Percentiles rank a stretch among this genome's conserved stretches.
Evolutionary conservation across 148 eudicot genomes (phyloP).

Genomic region (Rhododendron vialii): DNA sequence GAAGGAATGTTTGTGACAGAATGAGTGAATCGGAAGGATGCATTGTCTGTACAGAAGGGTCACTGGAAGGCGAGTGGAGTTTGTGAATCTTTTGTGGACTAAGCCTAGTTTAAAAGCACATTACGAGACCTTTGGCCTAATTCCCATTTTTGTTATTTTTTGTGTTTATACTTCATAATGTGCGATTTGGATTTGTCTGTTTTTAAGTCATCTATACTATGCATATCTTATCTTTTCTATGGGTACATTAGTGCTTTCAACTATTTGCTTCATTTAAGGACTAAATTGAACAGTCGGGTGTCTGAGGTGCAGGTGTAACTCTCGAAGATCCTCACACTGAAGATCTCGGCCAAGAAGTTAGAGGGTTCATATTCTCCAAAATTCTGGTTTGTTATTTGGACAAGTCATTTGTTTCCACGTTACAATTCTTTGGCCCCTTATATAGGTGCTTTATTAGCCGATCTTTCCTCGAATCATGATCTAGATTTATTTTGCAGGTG

Average conservation of each 20-base stretch:
- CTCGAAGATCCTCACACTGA: constrained; percentile 96
- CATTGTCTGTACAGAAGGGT: background rate
- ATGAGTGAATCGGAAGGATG: background rate
- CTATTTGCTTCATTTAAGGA: constrained; percentile 1
- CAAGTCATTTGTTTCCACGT: background rate
- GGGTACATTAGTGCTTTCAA: background rate
- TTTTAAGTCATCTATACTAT: background rate
- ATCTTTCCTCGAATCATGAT: background rate
- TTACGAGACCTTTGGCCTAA: background rate
- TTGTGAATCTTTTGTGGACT: background rate
- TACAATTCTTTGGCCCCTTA: background rate
- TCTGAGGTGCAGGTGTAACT: constrained; percentile 58
- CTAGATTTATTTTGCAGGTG: background rate
- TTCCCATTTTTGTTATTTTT: background rate
- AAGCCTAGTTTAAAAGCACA: background rate
- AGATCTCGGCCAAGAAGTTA: constrained; percentile 94
- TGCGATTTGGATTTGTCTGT: background rate
- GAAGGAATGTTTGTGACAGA: background rate
- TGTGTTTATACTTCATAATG: background rate
- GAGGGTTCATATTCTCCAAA: constrained; percentile 90
- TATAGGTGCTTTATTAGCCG: background rate
- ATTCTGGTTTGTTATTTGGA: constrained; percentile 58
- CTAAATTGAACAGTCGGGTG: background rate
- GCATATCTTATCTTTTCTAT: background rate
- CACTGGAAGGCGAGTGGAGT: background rate